Percentiles rank a stretch among this genome's conserved stretches.
Conservation (phyloP, 371 early-diverging fungal species). For the Funneliformis caledonium region DNA sequence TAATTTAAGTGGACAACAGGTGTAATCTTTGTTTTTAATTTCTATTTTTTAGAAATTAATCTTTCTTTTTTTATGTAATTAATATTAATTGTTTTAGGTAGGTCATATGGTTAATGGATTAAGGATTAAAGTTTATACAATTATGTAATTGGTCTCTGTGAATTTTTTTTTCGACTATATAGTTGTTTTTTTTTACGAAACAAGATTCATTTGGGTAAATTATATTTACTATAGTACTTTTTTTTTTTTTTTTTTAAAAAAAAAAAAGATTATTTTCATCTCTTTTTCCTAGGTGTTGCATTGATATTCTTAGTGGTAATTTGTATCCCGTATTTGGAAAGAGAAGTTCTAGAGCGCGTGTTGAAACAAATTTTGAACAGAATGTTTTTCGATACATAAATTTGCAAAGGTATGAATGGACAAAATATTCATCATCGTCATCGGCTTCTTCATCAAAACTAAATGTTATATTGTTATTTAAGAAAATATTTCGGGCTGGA, state of each 20-base stretch:
- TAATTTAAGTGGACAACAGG: background rate
- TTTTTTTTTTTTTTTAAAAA: background rate
- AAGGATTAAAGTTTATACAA: slow-evolving; percentile 79
- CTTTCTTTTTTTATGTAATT: background rate
- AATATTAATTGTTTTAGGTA: slow-evolving; percentile 48
- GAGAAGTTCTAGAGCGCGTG: background rate
- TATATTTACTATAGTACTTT: background rate
- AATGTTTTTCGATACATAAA: background rate
- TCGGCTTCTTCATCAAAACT: too few relatives aligned
- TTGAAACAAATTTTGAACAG: background rate
- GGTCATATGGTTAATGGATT: slow-evolving; percentile 83
- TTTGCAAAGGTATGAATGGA: background rate
- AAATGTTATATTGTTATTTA: too few relatives aligned
- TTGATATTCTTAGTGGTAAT: background rate
- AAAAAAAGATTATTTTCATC: background rate
- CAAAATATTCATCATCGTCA: background rate
- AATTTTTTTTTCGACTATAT: slow-evolving; percentile 74
- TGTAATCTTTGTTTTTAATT: background rate
- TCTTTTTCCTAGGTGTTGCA: background rate
- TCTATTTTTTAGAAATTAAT: background rate
- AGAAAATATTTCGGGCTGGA: background rate
- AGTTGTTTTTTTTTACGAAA: slow-evolving; percentile 86
- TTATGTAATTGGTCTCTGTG: slow-evolving; percentile 88
- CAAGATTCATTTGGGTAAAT: slow-evolving; percentile 83
- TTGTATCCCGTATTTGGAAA: background rate